These are phyloP conservation scores for Coccomyxa subellipsoidea DNA, from an alignment of 163 green algal species.

Conservation along the genomic window DNA sequence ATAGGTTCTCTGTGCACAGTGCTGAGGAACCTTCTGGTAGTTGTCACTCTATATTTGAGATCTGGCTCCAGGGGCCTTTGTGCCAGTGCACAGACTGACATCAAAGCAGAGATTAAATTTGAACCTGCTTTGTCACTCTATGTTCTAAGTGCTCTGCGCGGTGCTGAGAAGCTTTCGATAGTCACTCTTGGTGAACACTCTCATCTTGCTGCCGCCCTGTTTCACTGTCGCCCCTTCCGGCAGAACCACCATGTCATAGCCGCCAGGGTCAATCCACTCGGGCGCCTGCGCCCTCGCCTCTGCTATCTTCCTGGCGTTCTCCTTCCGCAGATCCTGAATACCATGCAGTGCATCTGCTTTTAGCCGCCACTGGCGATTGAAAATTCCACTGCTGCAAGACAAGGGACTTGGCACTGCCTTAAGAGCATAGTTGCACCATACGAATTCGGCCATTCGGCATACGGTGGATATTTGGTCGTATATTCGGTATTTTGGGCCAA, in stretches of 20 bases:
- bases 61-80: too few relatives aligned
- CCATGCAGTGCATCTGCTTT: not conserved
- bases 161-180: not conserved
- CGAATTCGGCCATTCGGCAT: too few relatives aligned
- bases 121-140: too few relatives aligned
- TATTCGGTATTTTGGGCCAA: too few relatives aligned
- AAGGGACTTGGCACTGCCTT: too few relatives aligned
- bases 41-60: too few relatives aligned
- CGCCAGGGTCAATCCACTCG: not conserved
- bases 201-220: slow-evolving; percentile 13
- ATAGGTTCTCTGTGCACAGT: too few relatives aligned
- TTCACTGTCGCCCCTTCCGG: not conserved
- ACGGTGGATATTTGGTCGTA: too few relatives aligned
- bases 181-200: slow-evolving; percentile 21
- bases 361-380: not conserved
- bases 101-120: too few relatives aligned
- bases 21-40: too few relatives aligned
- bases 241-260: slow-evolving; percentile 23
- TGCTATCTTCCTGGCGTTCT: slow-evolving; percentile 10
- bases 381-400: not conserved
- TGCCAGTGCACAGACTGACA: too few relatives aligned
- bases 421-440: too few relatives aligned
- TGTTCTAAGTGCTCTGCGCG: not conserved
- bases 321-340: slow-evolving; percentile 6
- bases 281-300: not conserved